These are phyloP conservation scores for Hymenoscyphus albidus DNA, from an alignment of 2,329 filamentous ascomycete species.

Conservation along the genomic window DNA sequence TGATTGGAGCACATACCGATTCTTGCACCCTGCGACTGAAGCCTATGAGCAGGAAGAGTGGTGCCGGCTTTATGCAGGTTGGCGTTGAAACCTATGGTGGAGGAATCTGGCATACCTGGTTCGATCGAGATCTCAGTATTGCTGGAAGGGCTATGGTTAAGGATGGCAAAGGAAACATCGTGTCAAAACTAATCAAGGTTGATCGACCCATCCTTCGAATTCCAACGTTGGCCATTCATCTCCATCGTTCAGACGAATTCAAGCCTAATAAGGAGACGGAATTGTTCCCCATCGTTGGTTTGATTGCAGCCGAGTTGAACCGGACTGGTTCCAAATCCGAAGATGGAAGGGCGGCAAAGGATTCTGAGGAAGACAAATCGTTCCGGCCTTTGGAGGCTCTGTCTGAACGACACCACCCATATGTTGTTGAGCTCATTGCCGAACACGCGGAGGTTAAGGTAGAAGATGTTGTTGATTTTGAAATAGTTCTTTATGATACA, in stretches of 20 bases:
- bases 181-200: conserved; percentile 83
- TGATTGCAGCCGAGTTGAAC: conserved; percentile 86
- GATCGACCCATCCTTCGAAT: conserved; percentile 88
- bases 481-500: conserved; percentile 94
- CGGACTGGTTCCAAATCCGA: conserved; percentile 47
- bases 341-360: conserved; percentile 22
- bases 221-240: conserved; percentile 89
- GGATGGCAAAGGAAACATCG: conserved; percentile 67
- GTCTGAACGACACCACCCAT: conserved; percentile 81
- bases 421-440: conserved; percentile 80
- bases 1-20: conserved; percentile 95
- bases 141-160: conserved; percentile 84
- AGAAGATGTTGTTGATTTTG: conserved; percentile 81
- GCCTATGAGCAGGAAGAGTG: conserved; percentile 85
- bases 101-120: conserved; percentile 97
- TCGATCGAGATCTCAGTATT: conserved; percentile 88
- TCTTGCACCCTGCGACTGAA: conserved; percentile 90
- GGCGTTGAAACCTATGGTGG: conserved; percentile 97
- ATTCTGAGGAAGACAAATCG: conserved; percentile 43
- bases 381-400: conserved; percentile 76
- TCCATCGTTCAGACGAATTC: conserved; percentile 82
- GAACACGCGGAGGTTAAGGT: conserved; percentile 68
- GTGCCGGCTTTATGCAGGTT: conserved; percentile 85
- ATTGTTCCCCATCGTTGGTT: conserved; percentile 85
- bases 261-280: conserved; percentile 97